Conservation (phyloP, 345 rosid species). For the Noccaea caerulescens region DNA sequence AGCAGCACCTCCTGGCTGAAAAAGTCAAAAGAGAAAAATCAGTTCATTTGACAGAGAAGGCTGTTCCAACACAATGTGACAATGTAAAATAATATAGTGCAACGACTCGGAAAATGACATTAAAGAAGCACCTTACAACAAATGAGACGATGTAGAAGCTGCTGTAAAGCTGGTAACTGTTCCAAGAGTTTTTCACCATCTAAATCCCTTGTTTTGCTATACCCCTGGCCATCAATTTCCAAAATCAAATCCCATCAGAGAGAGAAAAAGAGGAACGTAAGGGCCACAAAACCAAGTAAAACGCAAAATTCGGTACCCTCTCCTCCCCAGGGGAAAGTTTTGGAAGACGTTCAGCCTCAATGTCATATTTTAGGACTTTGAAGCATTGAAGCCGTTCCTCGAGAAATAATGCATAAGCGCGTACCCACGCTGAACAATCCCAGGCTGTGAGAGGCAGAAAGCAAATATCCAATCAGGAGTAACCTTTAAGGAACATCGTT, state of each 20-base stretch:
- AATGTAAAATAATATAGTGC: not conserved
- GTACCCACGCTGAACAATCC: conserved; percentile 96
- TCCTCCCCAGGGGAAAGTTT: conserved; percentile 72
- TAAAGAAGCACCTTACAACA: conserved; percentile 71
- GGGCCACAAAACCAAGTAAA: conserved; percentile 20
- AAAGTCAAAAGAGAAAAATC: conserved; percentile 20
- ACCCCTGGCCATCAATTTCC: conserved; percentile 56
- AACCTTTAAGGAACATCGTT: conserved; percentile 18
- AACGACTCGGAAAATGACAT: not conserved
- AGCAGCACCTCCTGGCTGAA: conserved; percentile 92
- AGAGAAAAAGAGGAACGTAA: not conserved
- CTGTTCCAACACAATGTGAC: conserved; percentile 15
- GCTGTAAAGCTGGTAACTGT: conserved; percentile 83
- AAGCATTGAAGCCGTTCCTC: conserved; percentile 91
- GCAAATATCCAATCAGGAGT: conserved; percentile 14
- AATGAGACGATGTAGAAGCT: conserved; percentile 76
- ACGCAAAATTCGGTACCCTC: conserved; percentile 50
- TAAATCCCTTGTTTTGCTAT: conserved; percentile 79
- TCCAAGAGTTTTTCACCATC: conserved; percentile 74
- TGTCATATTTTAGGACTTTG: conserved; percentile 76
- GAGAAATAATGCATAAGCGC: conserved; percentile 79
- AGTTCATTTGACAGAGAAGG: conserved; percentile 19
- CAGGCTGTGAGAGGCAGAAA: conserved; percentile 59
- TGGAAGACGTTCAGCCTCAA: conserved; percentile 82
- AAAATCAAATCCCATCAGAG: conserved; percentile 21